Percentiles rank a stretch among this genome's conserved stretches.
These are phyloP conservation scores for Ogataea allantospora DNA, from an alignment of 805 yeast genomes.

Conservation along the genomic window DNA sequence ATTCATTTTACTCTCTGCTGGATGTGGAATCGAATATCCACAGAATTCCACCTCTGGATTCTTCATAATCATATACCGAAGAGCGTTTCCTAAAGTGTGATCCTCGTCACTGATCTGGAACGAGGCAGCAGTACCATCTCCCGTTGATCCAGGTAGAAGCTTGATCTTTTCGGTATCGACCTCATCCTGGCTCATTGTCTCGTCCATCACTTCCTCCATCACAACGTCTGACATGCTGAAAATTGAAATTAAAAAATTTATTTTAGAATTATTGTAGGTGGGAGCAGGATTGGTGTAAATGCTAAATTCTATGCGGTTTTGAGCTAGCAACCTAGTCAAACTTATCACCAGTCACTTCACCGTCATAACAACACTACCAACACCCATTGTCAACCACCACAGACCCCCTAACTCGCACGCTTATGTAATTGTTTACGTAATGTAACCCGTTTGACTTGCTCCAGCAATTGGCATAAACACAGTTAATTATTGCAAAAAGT, in stretches of 20 bases:
- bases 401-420: background rate
- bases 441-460: slow-evolving; percentile 2
- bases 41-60: slow-evolving; percentile 98
- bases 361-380: too few relatives aligned
- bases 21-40: slow-evolving; percentile 98
- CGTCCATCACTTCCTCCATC: slow-evolving; percentile 21
- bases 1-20: slow-evolving; percentile 87
- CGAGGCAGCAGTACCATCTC: slow-evolving; percentile 92
- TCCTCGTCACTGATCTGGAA: slow-evolving; percentile 93
- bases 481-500: slow-evolving; percentile 2
- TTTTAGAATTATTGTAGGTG: background rate
- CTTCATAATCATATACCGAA: slow-evolving; percentile 93
- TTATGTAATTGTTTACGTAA: background rate
- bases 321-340: too few relatives aligned
- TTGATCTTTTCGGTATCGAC: slow-evolving; percentile 57
- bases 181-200: slow-evolving; percentile 35
- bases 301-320: too few relatives aligned
- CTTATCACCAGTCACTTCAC: too few relatives aligned
- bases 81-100: slow-evolving; percentile 92
- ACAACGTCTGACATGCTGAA: slow-evolving; percentile 13
- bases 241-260: slow-evolving; percentile 2
- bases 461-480: slow-evolving; percentile 10
- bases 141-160: slow-evolving; percentile 81
- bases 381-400: background rate
- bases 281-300: background rate